Percentiles rank a stretch among this genome's conserved stretches.
These are phyloP conservation scores for Daldinia eschscholtzii DNA, from an alignment of 2,329 filamentous ascomycete genomes.

Conservation along the genomic window DNA sequence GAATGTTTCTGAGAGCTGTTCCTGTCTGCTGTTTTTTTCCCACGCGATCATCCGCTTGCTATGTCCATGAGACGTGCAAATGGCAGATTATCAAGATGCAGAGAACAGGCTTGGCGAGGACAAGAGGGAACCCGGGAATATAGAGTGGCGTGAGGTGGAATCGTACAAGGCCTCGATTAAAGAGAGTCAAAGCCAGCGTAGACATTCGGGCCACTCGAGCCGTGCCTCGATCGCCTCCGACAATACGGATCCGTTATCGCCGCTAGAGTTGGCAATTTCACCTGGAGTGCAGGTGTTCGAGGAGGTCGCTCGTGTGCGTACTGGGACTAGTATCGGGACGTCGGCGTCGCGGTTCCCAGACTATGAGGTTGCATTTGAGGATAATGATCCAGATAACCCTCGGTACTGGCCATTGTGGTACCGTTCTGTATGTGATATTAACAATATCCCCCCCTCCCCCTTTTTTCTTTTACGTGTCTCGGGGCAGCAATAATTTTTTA, in stretches of 20 bases:
- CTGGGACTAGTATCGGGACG: conserved; percentile 59
- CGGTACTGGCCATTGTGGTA: conserved; percentile 73
- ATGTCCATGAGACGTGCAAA: conserved; percentile 13
- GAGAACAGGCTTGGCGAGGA: conserved; percentile 35
- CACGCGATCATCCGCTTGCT: background rate
- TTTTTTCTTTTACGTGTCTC: background rate
- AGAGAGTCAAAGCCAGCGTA: conserved; percentile 25
- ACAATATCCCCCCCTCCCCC: too few species aligned
- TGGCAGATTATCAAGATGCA: conserved; percentile 36
- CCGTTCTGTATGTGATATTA: conserved; percentile 44
- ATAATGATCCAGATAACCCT: conserved; percentile 73
- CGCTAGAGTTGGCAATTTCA: conserved; percentile 48
- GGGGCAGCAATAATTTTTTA: background rate
- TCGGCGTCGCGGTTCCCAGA: conserved; percentile 63
- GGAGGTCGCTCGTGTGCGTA: conserved; percentile 61
- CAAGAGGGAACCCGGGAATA: conserved; percentile 20
- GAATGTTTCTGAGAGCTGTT: background rate
- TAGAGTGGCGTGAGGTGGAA: conserved; percentile 28
- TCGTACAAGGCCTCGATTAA: conserved; percentile 33
- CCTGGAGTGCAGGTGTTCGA: conserved; percentile 43
- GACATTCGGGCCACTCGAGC: conserved; percentile 37
- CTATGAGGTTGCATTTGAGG: conserved; percentile 80
- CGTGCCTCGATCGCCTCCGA: conserved; percentile 47
- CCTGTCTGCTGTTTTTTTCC: conserved; percentile 17
- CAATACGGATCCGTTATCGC: conserved; percentile 45